A percentile compares a stretch with the other conserved stretches of the same genome.
phyloP scores from a whole-genome alignment of 768 basidiomycete genomes.

The Boletellus emodensis region DNA sequence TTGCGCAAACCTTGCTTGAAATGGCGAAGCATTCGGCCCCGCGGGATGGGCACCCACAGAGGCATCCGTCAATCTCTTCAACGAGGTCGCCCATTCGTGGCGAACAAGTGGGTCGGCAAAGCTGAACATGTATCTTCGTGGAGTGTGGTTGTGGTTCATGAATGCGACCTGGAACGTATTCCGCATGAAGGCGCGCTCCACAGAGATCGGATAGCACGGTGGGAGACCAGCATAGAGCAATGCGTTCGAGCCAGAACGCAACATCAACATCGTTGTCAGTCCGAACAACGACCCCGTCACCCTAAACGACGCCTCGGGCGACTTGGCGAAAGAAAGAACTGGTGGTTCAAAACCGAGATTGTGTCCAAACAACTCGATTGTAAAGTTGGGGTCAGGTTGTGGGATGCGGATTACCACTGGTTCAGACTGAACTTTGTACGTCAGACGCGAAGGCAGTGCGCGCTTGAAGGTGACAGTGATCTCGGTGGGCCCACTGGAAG shows the following conservation, averaged over 20 bases:
- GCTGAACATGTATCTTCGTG: slow-evolving; percentile 93
- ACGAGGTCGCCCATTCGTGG: slow-evolving; percentile 66
- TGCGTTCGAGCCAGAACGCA: slow-evolving; percentile 80
- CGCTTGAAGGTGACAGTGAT: slow-evolving; percentile 68
- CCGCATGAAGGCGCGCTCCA: slow-evolving; percentile 94
- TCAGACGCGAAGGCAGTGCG: slow-evolving; percentile 70
- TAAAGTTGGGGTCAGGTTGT: slow-evolving; percentile 75
- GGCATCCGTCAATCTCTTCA: slow-evolving; percentile 65
- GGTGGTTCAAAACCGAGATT: slow-evolving; percentile 88
- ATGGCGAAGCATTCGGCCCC: slow-evolving; percentile 31
- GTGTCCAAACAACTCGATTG: slow-evolving; percentile 81
- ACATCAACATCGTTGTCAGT: slow-evolving; percentile 75
- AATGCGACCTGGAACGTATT: slow-evolving; percentile 96
- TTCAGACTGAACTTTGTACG: slow-evolving; percentile 86
- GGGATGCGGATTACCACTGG: slow-evolving; percentile 84
- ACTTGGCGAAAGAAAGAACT: slow-evolving; percentile 71
- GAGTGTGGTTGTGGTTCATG: slow-evolving; percentile 55
- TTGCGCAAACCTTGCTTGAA: slow-evolving; percentile 47
- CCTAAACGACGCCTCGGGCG: slow-evolving; percentile 82
- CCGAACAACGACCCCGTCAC: slow-evolving; percentile 86
- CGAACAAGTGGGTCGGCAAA: slow-evolving; percentile 75
- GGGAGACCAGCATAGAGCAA: slow-evolving; percentile 79
- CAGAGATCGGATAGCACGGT: slow-evolving; percentile 67
- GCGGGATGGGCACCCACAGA: slow-evolving; percentile 27
- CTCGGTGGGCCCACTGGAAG: slow-evolving; percentile 41